Conservation (phyloP, 1,284 basidiomycete genomes). For the Omphalotus olearius region DNA sequence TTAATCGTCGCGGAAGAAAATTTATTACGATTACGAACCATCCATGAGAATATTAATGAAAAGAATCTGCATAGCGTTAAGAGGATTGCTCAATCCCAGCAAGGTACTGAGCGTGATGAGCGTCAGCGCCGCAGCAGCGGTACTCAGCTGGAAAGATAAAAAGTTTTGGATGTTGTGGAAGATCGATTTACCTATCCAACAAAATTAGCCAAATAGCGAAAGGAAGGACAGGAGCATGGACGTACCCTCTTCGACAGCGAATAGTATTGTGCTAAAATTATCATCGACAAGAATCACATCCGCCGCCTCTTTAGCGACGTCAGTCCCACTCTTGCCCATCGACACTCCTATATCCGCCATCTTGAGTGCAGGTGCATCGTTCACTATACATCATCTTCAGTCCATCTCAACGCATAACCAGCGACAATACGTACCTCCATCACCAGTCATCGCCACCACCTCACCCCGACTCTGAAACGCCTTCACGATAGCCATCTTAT, state of each 20-base stretch:
- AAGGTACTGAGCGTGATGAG: constrained; percentile 93
- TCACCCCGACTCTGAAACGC: constrained; percentile 87
- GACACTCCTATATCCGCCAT: constrained; percentile 98
- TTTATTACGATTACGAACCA: constrained; percentile 44
- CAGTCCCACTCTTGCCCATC: constrained; percentile 96
- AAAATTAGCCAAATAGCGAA: constrained; percentile 3
- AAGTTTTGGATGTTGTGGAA: constrained; percentile 99
- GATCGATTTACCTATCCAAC: constrained; percentile 79
- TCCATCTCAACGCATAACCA: neutral
- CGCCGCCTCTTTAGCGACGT: constrained; percentile 97
- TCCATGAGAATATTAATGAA: constrained; percentile 99
- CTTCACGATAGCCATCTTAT: constrained; percentile 96
- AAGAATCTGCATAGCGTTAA: constrained; percentile 98
- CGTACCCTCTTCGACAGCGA: constrained; percentile 91
- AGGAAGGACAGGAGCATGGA: constrained; percentile 4
- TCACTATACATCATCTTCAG: constrained; percentile 56
- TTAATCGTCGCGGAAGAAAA: neutral
- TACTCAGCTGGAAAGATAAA: constrained; percentile 94
- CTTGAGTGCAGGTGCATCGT: constrained; percentile 95
- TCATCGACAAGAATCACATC: constrained; percentile 98
- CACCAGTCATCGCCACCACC: constrained; percentile 97
- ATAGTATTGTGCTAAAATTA: constrained; percentile 92
- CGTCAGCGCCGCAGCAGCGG: constrained; percentile 91
- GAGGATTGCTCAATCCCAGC: constrained; percentile 84
- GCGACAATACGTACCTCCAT: constrained; percentile 51